These are phyloP conservation scores for Apostasia shenzhenica DNA, from an alignment of 106 monocot genomes.

Conservation along the genomic window DNA sequence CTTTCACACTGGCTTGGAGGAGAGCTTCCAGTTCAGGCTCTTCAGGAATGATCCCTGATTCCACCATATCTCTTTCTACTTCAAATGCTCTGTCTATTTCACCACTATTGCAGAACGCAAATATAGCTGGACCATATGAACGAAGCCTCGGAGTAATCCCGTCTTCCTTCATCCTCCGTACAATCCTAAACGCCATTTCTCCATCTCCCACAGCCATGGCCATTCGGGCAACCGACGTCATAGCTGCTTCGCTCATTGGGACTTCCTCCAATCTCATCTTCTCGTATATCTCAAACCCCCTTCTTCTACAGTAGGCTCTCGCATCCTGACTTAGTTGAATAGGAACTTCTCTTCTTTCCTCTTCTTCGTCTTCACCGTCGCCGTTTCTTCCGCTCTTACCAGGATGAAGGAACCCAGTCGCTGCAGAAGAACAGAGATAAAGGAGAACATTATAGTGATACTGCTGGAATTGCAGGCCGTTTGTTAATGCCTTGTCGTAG, in stretches of 20 bases:
- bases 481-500: conserved; percentile 33
- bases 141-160: conserved; percentile 43
- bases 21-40: conserved; percentile 66
- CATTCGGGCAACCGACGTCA: conserved; percentile 66
- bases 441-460: conserved; percentile 78
- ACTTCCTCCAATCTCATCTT: conserved; percentile 40
- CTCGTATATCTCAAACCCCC: conserved; percentile 69
- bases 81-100: conserved; percentile 58
- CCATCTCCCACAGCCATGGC: conserved; percentile 58
- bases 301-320: conserved; percentile 37
- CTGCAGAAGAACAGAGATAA: conserved; percentile 67
- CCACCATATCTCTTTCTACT: conserved; percentile 60
- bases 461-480: conserved; percentile 36
- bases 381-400: conserved; percentile 49
- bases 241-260: conserved; percentile 56
- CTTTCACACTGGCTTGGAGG: conserved; percentile 37
- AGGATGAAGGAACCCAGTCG: conserved; percentile 46
- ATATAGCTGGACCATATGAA: conserved; percentile 61
- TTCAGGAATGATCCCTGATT: conserved; percentile 41
- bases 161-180: conserved; percentile 34
- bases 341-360: neutral
- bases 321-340: conserved; percentile 45
- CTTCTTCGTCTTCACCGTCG: neutral
- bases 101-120: conserved; percentile 40
- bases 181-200: conserved; percentile 56